A percentile compares a stretch with the other conserved stretches of the same genome.
These are phyloP conservation scores for Bruguiera gymnorhiza DNA, from an alignment of 345 rosid genomes.

Conservation along the genomic window DNA sequence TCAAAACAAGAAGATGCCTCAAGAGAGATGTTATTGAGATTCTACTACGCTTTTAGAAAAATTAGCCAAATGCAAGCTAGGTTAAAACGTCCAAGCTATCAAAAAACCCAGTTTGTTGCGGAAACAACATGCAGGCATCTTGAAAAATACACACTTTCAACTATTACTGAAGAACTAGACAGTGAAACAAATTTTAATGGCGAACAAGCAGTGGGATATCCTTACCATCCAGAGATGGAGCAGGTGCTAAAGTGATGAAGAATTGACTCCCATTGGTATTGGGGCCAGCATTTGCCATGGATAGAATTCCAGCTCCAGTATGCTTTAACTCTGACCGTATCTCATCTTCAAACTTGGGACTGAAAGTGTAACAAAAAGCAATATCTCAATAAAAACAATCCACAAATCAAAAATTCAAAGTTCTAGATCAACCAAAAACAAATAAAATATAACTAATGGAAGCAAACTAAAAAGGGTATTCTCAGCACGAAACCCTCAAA, in stretches of 20 bases:
- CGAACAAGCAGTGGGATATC: neutral
- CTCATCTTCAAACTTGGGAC: slow-evolving; percentile 87
- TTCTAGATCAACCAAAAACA: too few species aligned
- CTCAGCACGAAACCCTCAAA: too few species aligned
- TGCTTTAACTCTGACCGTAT: slow-evolving; percentile 79
- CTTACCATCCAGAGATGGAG: slow-evolving; percentile 83
- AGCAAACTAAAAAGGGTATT: too few species aligned
- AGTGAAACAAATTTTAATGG: neutral
- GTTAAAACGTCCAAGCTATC: too few species aligned
- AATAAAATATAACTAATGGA: too few species aligned
- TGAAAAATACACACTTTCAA: neutral
- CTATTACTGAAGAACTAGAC: neutral
- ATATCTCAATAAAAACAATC: neutral
- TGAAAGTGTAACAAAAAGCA: slow-evolving; percentile 17
- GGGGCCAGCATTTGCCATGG: slow-evolving; percentile 99
- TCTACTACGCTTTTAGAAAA: too few species aligned
- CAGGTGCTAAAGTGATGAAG: slow-evolving; percentile 83
- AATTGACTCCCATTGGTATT: slow-evolving; percentile 92
- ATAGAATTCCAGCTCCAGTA: slow-evolving; percentile 88
- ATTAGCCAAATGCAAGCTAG: too few species aligned
- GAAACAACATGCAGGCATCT: too few species aligned
- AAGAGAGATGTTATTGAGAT: too few species aligned
- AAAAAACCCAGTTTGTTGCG: too few species aligned
- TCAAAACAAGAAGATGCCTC: too few species aligned
- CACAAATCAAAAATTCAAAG: neutral